phyloP scores from a whole-genome alignment of 306 rosid genomes.

The Arachis hypogaea region DNA sequence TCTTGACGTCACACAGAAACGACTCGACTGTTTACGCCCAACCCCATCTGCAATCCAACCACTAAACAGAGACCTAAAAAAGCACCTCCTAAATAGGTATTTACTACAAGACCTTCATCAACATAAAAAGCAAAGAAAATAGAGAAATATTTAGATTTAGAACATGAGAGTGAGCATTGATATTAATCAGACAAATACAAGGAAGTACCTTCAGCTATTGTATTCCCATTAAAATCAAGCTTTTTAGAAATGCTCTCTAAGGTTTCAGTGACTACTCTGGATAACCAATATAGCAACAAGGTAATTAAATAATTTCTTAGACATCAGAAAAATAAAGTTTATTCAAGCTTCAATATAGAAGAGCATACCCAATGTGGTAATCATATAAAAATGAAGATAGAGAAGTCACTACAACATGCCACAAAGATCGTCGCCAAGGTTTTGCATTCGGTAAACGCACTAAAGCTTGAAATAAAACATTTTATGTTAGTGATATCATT shows the following conservation, averaged over 20 bases:
- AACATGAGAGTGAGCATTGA: slow-evolving; percentile 20
- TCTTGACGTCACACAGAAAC: too few species aligned
- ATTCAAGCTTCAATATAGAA: slow-evolving; percentile 36
- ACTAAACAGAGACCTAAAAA: slow-evolving; percentile 79
- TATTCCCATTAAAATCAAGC: slow-evolving; percentile 76
- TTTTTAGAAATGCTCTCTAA: slow-evolving; percentile 79
- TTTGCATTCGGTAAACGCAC: slow-evolving; percentile 50
- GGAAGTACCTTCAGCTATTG: slow-evolving; percentile 75
- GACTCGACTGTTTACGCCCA: slow-evolving; percentile 49
- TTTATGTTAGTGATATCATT: slow-evolving; percentile 24
- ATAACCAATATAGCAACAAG: slow-evolving; percentile 42
- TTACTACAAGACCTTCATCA: slow-evolving; percentile 82
- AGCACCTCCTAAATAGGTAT: slow-evolving; percentile 84
- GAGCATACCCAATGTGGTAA: slow-evolving; percentile 77
- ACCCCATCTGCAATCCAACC: slow-evolving; percentile 82
- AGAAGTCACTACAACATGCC: slow-evolving; percentile 69
- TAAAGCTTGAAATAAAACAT: slow-evolving; percentile 42
- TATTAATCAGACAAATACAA: slow-evolving; percentile 25
- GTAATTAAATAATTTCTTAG: slow-evolving; percentile 31
- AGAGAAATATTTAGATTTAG: slow-evolving; percentile 27
- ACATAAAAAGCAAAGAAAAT: slow-evolving; percentile 36
- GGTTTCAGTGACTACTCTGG: slow-evolving; percentile 87
- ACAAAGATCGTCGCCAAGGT: slow-evolving; percentile 67
- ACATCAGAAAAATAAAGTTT: slow-evolving; percentile 20
- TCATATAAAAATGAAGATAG: slow-evolving; percentile 81